Evolutionary conservation across 352 stramenopile species (phyloP).

Genomic region (Phytophthora fragariae): DNA sequence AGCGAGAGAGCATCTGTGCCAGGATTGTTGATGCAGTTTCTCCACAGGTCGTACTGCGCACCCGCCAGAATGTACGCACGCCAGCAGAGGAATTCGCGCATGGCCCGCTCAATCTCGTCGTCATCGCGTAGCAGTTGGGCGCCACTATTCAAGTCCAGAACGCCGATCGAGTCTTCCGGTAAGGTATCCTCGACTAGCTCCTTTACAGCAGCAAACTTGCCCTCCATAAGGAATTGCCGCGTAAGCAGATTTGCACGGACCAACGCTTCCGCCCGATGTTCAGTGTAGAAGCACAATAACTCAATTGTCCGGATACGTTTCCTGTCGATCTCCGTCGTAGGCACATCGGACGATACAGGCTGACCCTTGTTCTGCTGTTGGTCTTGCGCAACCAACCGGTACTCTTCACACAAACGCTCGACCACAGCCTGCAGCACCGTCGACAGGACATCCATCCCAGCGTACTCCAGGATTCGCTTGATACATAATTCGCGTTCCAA

Average conservation of each 20-base stretch:
- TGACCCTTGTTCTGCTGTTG: conserved; percentile 40
- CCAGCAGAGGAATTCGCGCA: conserved; percentile 80
- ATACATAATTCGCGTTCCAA: conserved; percentile 76
- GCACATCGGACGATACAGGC: conserved; percentile 25
- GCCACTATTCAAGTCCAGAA: conserved; percentile 64
- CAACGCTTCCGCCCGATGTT: conserved; percentile 73
- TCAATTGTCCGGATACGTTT: conserved; percentile 74
- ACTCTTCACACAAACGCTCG: conserved; percentile 53
- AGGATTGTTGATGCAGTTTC: conserved; percentile 55
- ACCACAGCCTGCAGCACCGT: conserved; percentile 67
- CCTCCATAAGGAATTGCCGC: conserved; percentile 75
- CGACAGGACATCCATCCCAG: conserved; percentile 69
- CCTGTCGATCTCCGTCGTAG: conserved; percentile 57
- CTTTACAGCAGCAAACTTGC: conserved; percentile 70
- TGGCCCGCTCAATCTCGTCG: conserved; percentile 58
- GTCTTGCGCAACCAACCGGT: conserved; percentile 35
- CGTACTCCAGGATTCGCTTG: conserved; percentile 72
- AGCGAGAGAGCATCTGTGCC: conserved; percentile 37
- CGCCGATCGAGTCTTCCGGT: conserved; percentile 72
- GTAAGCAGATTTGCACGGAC: conserved; percentile 64
- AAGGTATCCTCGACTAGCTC: conserved; percentile 66
- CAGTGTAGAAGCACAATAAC: conserved; percentile 77
- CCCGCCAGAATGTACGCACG: conserved; percentile 71
- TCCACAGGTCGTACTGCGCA: conserved; percentile 77
- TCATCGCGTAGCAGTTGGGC: conserved; percentile 50